These are phyloP conservation scores for Trypanosoma grayi DNA, from an alignment of 208 protist genomes.

Conservation along the genomic window DNA sequence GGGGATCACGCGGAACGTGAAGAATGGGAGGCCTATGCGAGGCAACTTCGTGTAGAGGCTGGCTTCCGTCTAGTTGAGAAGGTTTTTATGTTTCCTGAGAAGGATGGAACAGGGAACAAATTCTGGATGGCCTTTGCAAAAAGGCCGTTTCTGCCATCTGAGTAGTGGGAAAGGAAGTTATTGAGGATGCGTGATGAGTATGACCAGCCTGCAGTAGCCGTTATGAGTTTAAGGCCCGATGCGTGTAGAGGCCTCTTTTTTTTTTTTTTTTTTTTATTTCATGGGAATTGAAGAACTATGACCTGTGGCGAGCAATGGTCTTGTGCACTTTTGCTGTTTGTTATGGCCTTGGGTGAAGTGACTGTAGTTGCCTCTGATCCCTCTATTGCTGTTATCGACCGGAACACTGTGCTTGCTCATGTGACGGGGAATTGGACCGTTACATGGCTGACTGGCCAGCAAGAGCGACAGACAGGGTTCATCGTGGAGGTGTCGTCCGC, in stretches of 20 bases:
- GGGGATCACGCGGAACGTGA: slow-evolving; percentile 11
- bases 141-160: slow-evolving; percentile 18
- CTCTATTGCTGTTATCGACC: too few species aligned
- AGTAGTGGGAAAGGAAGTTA: slow-evolving; percentile 8
- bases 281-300: too few species aligned
- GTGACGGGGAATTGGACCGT: slow-evolving; percentile 24
- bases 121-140: slow-evolving; percentile 36
- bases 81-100: slow-evolving; percentile 32
- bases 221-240: slow-evolving; percentile 3
- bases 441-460: slow-evolving; percentile 6
- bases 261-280: slow-evolving; percentile 10
- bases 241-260: not conserved
- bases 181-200: too few species aligned
- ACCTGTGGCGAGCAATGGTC: too few species aligned
- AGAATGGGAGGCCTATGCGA: slow-evolving; percentile 27
- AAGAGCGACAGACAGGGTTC: slow-evolving; percentile 10
- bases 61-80: slow-evolving; percentile 22
- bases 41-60: slow-evolving; percentile 29
- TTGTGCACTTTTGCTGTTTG: slow-evolving; percentile 2
- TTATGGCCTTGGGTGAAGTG: not conserved
- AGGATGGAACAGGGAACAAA: slow-evolving; percentile 32
- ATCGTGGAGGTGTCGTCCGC: not conserved
- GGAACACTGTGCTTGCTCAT: not conserved
- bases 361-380: not conserved
- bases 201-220: not conserved